Evolutionary conservation across 805 yeast genomes (phyloP).

Genomic region (Wickerhamiella siamensis): DNA sequence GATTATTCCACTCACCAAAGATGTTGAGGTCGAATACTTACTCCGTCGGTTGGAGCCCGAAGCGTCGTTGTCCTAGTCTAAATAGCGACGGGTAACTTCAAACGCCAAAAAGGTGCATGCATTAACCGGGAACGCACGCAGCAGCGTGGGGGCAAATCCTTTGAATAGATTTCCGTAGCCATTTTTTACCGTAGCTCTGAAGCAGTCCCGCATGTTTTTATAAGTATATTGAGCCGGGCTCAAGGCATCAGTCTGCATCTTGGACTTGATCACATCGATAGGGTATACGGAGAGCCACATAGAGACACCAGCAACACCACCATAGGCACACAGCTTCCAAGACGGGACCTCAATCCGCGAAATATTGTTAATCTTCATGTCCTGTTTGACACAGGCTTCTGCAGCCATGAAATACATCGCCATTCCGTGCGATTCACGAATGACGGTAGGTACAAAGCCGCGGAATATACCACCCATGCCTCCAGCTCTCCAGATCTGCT

Average conservation of each 20-base stretch:
- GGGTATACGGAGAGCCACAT: slow-evolving; percentile 84
- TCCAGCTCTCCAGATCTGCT: slow-evolving; percentile 36
- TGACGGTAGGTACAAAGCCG: slow-evolving; percentile 69
- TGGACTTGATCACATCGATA: slow-evolving; percentile 80
- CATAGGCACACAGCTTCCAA: slow-evolving; percentile 72
- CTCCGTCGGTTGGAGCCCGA: slow-evolving; percentile 56
- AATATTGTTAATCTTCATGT: slow-evolving; percentile 34
- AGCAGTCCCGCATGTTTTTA: slow-evolving; percentile 45
- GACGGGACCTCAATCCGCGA: slow-evolving; percentile 68
- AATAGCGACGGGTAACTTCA: slow-evolving; percentile 52
- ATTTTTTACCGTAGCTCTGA: slow-evolving; percentile 34
- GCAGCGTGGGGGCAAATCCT: slow-evolving; percentile 83
- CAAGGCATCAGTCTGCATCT: slow-evolving; percentile 63
- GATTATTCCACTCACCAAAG: slow-evolving; percentile 87
- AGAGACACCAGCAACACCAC: slow-evolving; percentile 82
- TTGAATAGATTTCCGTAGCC: slow-evolving; percentile 51
- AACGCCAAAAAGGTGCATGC: slow-evolving; percentile 94
- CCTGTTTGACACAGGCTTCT: slow-evolving; percentile 69
- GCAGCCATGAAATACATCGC: slow-evolving; percentile 79
- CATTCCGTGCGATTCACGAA: slow-evolving; percentile 77
- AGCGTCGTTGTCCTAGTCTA: slow-evolving; percentile 15
- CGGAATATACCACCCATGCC: slow-evolving; percentile 57
- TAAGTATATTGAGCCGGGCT: slow-evolving; percentile 44
- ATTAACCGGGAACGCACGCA: slow-evolving; percentile 96
- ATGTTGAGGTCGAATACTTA: slow-evolving; percentile 86